Base-by-base conservation (phyloP, 805 yeast genomes). In the Metschnikowia kofuensis region DNA sequence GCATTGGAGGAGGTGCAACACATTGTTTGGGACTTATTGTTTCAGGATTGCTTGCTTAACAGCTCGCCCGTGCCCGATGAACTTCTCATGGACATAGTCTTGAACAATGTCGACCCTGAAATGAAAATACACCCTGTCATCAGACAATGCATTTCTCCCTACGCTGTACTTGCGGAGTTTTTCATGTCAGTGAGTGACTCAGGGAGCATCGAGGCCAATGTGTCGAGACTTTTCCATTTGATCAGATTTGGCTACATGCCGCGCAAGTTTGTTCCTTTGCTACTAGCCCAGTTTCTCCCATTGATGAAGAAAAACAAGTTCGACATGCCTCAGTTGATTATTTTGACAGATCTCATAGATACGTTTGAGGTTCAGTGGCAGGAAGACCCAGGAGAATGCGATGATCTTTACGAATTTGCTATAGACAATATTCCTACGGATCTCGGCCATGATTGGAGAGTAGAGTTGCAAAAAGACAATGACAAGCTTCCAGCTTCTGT, bases 91-190 rank as follows among this genome's bases (percentile, higher is more conserved):
- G 72, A 80, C 35, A 68, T 80, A 27, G 77, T 80, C 11, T 51
- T 56, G 16, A 63, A 65, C 38, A 56, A 65, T 16, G 72, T 69
- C 21, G 72, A 68, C 35, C 51, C 62, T 1, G 61, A 64, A 11
- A 61, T 68, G 7, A 61, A 66, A 15, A 68, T 79, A 12, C 75
- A 82, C 37, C 82, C 88, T 13, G 72, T 82, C 1, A 73, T 87
- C 58, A 77, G 83, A 54, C 91, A 86, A 62, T 77, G 86, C 27
- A 62, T 87, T 44, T 69, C 92, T 6, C 94, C 94, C 40, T 83
- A 85, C 61, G 89, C 85, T 1, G 79, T 84, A 0, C 68, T 87
- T 26, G 71, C 72, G 50, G 76, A 76, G 51, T 82, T 78, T 56
- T 76, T 76, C 60, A 65, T 66, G 44, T 69, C 8, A 55, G 62